Percentiles rank a stretch among this genome's conserved stretches.
These are phyloP conservation scores for Novymonas esmeraldas DNA, from an alignment of 208 protist genomes.

Conservation along the genomic window DNA sequence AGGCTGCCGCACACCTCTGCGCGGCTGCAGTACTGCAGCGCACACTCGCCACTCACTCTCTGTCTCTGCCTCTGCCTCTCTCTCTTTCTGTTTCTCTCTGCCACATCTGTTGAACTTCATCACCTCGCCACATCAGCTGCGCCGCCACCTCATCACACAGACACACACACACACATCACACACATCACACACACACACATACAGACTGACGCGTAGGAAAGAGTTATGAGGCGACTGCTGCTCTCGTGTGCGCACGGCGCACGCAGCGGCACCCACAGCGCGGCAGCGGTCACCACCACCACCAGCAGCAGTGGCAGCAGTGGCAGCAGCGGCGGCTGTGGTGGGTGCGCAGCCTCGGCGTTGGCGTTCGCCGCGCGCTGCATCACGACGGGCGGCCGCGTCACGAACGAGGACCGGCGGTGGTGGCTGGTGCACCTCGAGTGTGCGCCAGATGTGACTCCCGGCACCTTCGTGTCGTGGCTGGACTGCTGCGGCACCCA, in stretches of 20 bases:
- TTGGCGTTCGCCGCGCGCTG: conserved; percentile 3
- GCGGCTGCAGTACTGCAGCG: no score
- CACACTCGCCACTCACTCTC: no score
- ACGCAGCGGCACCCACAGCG: background rate
- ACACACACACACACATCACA: background rate
- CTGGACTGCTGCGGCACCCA: conserved; percentile 90
- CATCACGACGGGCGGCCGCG: conserved; percentile 66
- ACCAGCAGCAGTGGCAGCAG: conserved; percentile 3
- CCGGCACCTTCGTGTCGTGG: conserved; percentile 86
- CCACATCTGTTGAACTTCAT: no score
- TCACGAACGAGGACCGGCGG: conserved; percentile 88
- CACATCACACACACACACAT: background rate
- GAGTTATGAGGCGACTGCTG: conserved; percentile 4
- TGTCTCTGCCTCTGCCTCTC: background rate
- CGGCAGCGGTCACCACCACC: background rate
- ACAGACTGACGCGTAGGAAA: no score
- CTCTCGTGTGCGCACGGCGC: background rate
- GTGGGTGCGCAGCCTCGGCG: background rate
- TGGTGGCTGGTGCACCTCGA: conserved; percentile 91
- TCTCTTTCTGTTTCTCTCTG: background rate
- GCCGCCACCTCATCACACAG: background rate
- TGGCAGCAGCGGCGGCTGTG: background rate
- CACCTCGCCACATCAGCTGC: background rate
- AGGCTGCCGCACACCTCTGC: no score
- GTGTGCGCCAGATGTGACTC: conserved; percentile 82